Evolutionary conservation across 768 basidiomycete genomes (phyloP).

Genomic region (Amanita rubescens): DNA sequence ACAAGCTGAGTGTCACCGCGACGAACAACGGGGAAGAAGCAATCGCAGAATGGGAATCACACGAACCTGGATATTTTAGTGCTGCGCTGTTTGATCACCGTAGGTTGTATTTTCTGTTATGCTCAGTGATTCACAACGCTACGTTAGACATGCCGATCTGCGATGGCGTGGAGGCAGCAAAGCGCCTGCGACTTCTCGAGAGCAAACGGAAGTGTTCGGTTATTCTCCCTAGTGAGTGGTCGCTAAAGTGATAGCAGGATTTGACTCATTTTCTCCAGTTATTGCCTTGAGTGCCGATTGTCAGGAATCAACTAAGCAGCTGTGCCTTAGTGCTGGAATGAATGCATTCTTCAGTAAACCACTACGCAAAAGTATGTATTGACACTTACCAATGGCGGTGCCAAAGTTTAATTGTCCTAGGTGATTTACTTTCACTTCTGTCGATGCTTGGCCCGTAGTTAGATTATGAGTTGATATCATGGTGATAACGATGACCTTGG

Average conservation of each 20-base stretch:
- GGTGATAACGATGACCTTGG: no score
- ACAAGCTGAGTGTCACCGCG: constrained; percentile 51
- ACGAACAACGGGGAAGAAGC: constrained; percentile 68
- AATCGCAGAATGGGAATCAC: constrained; percentile 62
- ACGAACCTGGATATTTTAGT: constrained; percentile 61
- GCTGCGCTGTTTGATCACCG: constrained; percentile 73
- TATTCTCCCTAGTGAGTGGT: constrained; percentile 46
- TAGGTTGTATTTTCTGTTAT: constrained; percentile 23
- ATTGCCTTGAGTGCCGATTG: constrained; percentile 71
- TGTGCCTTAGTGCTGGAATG: constrained; percentile 77
- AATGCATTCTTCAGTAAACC: constrained; percentile 73
- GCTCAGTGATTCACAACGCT: not conserved
- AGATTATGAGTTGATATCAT: no score
- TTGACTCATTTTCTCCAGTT: constrained; percentile 30
- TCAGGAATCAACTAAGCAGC: constrained; percentile 67
- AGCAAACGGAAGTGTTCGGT: constrained; percentile 43
- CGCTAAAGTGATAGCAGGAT: not conserved
- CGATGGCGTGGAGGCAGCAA: constrained; percentile 70
- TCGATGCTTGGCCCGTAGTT: constrained; percentile 40
- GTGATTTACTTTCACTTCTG: constrained; percentile 44
- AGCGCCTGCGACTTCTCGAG: constrained; percentile 53
- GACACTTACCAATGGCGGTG: not conserved
- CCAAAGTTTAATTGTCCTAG: constrained; percentile 21
- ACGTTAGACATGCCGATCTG: constrained; percentile 67
- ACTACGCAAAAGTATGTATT: constrained; percentile 43